Conservation (phyloP, 2,329 filamentous ascomycete species). For the Nectriaceae sp. region DNA sequence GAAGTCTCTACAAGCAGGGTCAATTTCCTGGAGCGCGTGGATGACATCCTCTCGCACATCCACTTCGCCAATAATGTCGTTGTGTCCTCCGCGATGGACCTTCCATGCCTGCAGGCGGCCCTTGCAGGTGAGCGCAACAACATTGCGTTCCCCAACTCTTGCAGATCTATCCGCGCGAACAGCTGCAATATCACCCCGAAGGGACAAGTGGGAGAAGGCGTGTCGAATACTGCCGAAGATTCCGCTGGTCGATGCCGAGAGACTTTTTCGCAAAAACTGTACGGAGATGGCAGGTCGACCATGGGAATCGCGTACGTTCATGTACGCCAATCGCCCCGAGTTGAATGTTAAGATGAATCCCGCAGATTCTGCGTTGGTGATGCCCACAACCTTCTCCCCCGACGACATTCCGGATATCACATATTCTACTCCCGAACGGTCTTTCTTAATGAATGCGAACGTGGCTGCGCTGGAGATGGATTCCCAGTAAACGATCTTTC, state of each 20-base stretch:
- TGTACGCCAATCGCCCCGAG: slow-evolving; percentile 81
- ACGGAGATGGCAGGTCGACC: slow-evolving; percentile 80
- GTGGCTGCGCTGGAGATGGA: slow-evolving; percentile 88
- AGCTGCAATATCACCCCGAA: slow-evolving; percentile 77
- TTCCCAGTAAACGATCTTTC: slow-evolving; percentile 93
- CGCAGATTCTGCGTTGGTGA: slow-evolving; percentile 81
- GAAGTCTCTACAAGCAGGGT: slow-evolving; percentile 49
- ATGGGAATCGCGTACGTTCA: slow-evolving; percentile 83
- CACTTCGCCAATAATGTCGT: slow-evolving; percentile 70
- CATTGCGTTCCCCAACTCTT: slow-evolving; percentile 79
- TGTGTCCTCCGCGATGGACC: slow-evolving; percentile 83
- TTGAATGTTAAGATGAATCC: slow-evolving; percentile 86
- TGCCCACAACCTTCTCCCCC: slow-evolving; percentile 74
- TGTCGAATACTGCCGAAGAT: slow-evolving; percentile 82
- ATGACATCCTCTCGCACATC: slow-evolving; percentile 69
- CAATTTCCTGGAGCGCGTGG: slow-evolving; percentile 58
- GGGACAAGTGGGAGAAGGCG: slow-evolving; percentile 68
- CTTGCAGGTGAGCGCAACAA: slow-evolving; percentile 76
- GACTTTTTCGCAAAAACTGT: slow-evolving; percentile 70
- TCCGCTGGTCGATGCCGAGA: slow-evolving; percentile 59
- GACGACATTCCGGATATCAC: slow-evolving; percentile 72
- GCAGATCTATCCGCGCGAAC: slow-evolving; percentile 72
- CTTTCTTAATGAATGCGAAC: slow-evolving; percentile 79
- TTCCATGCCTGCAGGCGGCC: slow-evolving; percentile 85
- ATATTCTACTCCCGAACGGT: slow-evolving; percentile 77